Evolutionary conservation across 495 filamentous ascomycete species (phyloP).

Genomic region (Oleoguttula mirabilis): DNA sequence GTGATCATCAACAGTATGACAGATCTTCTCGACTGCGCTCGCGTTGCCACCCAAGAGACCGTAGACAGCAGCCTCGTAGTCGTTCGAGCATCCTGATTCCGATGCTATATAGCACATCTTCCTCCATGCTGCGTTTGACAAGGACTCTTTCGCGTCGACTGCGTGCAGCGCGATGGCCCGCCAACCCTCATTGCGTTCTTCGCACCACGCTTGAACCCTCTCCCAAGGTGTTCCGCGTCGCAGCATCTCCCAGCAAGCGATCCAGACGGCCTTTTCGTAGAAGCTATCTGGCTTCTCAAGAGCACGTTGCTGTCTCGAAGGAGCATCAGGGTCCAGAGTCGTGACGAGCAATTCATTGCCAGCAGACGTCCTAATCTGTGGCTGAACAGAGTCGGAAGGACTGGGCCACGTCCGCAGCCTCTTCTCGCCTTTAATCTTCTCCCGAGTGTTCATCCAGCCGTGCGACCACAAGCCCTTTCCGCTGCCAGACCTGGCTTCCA

Average conservation of each 20-base stretch:
- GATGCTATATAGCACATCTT: slow-evolving; percentile 70
- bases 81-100: slow-evolving; percentile 49
- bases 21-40: slow-evolving; percentile 60
- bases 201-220: slow-evolving; percentile 69
- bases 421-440: slow-evolving; percentile 81
- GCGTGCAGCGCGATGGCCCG: slow-evolving; percentile 57
- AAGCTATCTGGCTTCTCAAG: slow-evolving; percentile 70
- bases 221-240: slow-evolving; percentile 60
- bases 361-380: slow-evolving; percentile 39
- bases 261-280: slow-evolving; percentile 78
- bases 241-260: slow-evolving; percentile 79
- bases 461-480: slow-evolving; percentile 58
- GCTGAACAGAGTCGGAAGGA: slow-evolving; percentile 42
- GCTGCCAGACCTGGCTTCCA: slow-evolving; percentile 49
- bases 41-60: slow-evolving; percentile 76
- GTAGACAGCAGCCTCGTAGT: slow-evolving; percentile 82
- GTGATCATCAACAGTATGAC: slow-evolving; percentile 74
- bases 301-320: slow-evolving; percentile 57
- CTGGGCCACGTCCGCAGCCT: slow-evolving; percentile 46
- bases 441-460: slow-evolving; percentile 85
- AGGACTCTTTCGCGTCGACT: slow-evolving; percentile 19
- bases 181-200: slow-evolving; percentile 70
- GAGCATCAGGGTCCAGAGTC: slow-evolving; percentile 89
- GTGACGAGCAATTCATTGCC: slow-evolving; percentile 58
- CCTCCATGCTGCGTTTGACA: slow-evolving; percentile 54